These are phyloP conservation scores for Rubus parviflorus DNA, from an alignment of 306 rosid species.

Conservation along the genomic window DNA sequence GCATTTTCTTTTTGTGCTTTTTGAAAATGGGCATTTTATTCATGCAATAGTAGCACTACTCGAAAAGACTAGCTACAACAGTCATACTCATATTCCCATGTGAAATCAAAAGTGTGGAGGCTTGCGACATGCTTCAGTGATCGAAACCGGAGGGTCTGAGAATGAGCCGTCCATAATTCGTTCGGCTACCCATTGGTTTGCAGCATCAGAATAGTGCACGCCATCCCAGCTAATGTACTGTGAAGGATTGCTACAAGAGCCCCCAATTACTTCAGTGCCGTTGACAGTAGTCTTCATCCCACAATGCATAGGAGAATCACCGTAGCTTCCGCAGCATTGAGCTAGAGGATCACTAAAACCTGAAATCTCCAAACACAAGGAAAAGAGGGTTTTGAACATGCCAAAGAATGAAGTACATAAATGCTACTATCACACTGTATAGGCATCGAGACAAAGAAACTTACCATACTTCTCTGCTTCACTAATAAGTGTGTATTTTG, in stretches of 20 bases:
- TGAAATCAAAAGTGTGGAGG: neutral
- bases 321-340: constrained; percentile 29
- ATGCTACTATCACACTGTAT: neutral
- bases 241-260: constrained; percentile 24
- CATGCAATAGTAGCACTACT: neutral
- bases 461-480: constrained; percentile 32
- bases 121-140: constrained; percentile 16
- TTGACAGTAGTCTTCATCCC: constrained; percentile 22
- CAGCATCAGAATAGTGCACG: constrained; percentile 33
- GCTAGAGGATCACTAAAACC: constrained; percentile 29
- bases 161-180: constrained; percentile 16
- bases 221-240: constrained; percentile 30
- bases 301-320: neutral
- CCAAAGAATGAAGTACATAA: neutral
- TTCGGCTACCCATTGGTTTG: constrained; percentile 26
- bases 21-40: neutral
- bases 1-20: no score
- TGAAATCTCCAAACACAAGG: constrained; percentile 11
- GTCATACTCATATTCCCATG: no score
- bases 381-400: neutral
- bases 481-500: constrained; percentile 25
- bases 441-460: neutral
- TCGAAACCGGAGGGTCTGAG: constrained; percentile 25
- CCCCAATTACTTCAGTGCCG: constrained; percentile 27
- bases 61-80: no score